Conservation (phyloP, 768 basidiomycete species). For the Boletus coccyginus region DNA sequence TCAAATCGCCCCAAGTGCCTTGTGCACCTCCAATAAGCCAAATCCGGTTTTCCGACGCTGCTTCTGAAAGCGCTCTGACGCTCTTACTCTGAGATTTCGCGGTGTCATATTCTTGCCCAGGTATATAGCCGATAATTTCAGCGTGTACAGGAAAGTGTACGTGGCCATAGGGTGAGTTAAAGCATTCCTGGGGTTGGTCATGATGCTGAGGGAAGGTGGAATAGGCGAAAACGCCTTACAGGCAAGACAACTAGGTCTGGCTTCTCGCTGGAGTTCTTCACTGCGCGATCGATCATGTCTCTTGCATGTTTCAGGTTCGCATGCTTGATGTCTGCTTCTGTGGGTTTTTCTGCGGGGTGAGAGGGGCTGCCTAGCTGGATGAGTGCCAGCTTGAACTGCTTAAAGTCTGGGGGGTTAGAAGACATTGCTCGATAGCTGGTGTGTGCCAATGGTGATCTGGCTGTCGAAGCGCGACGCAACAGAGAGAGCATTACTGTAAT, state of each 20-base stretch:
- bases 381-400: constrained; percentile 81
- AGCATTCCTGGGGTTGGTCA: constrained; percentile 62
- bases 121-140: constrained; percentile 66
- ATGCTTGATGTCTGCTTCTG: constrained; percentile 48
- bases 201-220: not conserved
- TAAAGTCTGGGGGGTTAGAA: constrained; percentile 42
- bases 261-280: constrained; percentile 41
- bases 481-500: constrained; percentile 8
- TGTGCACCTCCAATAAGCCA: constrained; percentile 91
- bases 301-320: constrained; percentile 82
- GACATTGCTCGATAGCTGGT: constrained; percentile 24
- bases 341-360: constrained; percentile 27
- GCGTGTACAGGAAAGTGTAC: constrained; percentile 80
- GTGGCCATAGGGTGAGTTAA: constrained; percentile 84
- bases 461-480: constrained; percentile 7
- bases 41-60: constrained; percentile 70
- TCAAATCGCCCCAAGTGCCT: not conserved
- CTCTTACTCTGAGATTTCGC: constrained; percentile 63
- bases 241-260: constrained; percentile 84
- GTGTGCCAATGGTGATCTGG: not conserved
- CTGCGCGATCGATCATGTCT: constrained; percentile 76
- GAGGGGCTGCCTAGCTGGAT: constrained; percentile 84
- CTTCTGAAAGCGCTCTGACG: constrained; percentile 75
- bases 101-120: constrained; percentile 58
- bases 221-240: constrained; percentile 39